Conservation (phyloP, 495 filamentous ascomycete genomes). For the Hypoxylon perforatum region DNA sequence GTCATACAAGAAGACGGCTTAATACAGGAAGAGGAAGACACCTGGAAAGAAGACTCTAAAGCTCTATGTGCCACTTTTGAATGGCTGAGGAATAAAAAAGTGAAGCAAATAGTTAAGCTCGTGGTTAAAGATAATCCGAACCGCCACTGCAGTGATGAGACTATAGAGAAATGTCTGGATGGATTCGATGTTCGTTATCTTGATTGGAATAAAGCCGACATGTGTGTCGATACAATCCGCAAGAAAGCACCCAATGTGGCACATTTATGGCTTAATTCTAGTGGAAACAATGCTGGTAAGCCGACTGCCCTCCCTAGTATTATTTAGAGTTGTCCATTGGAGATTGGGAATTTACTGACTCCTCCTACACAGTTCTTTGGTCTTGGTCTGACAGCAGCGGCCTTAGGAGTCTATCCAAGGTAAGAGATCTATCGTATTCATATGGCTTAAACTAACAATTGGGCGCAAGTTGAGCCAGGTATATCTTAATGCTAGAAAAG, state of each 20-base stretch:
- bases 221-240: constrained; percentile 48
- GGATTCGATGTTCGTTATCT: constrained; percentile 46
- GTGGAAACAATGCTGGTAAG: constrained; percentile 47
- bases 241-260: constrained; percentile 41
- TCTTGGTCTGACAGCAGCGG: constrained; percentile 21
- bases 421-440: not conserved
- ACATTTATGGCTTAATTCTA: constrained; percentile 49
- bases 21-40: constrained; percentile 2
- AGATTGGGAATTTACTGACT: constrained; percentile 16
- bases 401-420: constrained; percentile 20
- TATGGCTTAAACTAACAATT: not conserved
- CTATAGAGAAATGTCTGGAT: constrained; percentile 48
- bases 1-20: not conserved
- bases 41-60: constrained; percentile 23
- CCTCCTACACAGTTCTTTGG: constrained; percentile 14
- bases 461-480: constrained; percentile 10
- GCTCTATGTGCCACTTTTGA: constrained; percentile 25
- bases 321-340: constrained; percentile 35
- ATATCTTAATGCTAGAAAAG: constrained; percentile 14
- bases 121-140: constrained; percentile 22
- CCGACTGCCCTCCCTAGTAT: not conserved
- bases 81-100: constrained; percentile 24
- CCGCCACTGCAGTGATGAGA: constrained; percentile 45
- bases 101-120: constrained; percentile 30
- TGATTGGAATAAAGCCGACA: constrained; percentile 54